phyloP scores from a whole-genome alignment of 345 rosid species.

The Linum lewisii region DNA sequence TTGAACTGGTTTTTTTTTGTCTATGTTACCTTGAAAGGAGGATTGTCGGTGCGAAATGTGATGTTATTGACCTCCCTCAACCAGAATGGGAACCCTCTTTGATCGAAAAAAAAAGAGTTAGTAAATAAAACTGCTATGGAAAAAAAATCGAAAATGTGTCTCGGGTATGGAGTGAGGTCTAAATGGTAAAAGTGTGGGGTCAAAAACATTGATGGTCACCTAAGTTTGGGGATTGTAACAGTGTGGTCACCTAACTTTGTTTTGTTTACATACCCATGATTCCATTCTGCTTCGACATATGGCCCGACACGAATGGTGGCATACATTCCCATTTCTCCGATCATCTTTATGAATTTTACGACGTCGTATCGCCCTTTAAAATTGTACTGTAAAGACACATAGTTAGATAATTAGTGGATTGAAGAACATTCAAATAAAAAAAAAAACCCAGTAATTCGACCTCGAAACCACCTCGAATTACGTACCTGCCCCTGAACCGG shows the following conservation, averaged over 20 bases:
- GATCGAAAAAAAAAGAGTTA: conserved; percentile 1
- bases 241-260: too few relatives aligned
- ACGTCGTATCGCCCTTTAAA: conserved; percentile 70
- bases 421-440: too few relatives aligned
- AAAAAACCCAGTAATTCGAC: too few relatives aligned
- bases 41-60: conserved; percentile 61
- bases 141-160: too few relatives aligned
- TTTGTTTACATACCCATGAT: conserved; percentile 46
- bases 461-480: neutral
- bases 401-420: too few relatives aligned
- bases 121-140: neutral
- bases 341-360: conserved; percentile 58
- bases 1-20: too few relatives aligned
- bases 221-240: neutral
- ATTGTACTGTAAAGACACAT: conserved; percentile 43
- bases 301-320: conserved; percentile 83
- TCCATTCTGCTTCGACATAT: conserved; percentile 73
- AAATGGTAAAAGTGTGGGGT: too few relatives aligned
- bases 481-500: conserved; percentile 69
- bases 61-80: conserved; percentile 60
- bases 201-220: too few relatives aligned
- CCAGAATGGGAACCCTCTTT: conserved; percentile 81
- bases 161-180: neutral
- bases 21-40: conserved; percentile 53
- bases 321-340: conserved; percentile 67